phyloP scores from a whole-genome alignment of 768 basidiomycete genomes.

The Tricholoma sp. region DNA sequence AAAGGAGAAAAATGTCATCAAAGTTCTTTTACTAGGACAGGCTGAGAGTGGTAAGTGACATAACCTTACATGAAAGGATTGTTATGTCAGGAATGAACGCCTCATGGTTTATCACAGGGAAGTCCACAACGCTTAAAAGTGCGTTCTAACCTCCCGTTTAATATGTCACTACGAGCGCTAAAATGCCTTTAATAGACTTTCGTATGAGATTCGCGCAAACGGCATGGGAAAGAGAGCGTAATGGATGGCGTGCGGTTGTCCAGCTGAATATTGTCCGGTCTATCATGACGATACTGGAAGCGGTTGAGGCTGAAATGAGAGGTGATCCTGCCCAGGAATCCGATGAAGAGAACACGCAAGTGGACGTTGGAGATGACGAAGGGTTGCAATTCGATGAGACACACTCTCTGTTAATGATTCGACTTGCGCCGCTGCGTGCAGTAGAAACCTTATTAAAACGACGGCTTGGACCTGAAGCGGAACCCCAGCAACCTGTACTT shows the following conservation, averaged over 20 bases:
- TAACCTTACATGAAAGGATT: background rate
- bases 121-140: conserved; percentile 69
- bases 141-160: conserved; percentile 14
- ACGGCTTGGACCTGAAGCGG: conserved; percentile 46
- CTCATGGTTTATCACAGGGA: conserved; percentile 36
- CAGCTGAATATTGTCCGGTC: conserved; percentile 77
- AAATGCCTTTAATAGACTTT: conserved; percentile 57
- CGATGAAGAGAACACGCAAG: conserved; percentile 24
- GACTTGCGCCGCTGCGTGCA: conserved; percentile 55
- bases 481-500: conserved; percentile 27
- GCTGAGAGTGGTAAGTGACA: conserved; percentile 54
- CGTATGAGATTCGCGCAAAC: conserved; percentile 61
- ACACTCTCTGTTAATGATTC: conserved; percentile 50
- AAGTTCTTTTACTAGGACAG: conserved; percentile 59
- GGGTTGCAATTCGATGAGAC: conserved; percentile 43
- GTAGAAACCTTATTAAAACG: conserved; percentile 62
- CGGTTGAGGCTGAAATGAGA: conserved; percentile 51
- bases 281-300: conserved; percentile 58
- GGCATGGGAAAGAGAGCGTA: conserved; percentile 63
- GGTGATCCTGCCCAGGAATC: conserved; percentile 31
- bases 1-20: conserved; percentile 44
- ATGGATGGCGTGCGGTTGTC: conserved; percentile 72
- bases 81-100: conserved; percentile 3
- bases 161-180: conserved; percentile 4
- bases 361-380: conserved; percentile 17